Evolutionary conservation across 1,284 basidiomycete species (phyloP).

Genomic region (Pulchroboletus neoregius): DNA sequence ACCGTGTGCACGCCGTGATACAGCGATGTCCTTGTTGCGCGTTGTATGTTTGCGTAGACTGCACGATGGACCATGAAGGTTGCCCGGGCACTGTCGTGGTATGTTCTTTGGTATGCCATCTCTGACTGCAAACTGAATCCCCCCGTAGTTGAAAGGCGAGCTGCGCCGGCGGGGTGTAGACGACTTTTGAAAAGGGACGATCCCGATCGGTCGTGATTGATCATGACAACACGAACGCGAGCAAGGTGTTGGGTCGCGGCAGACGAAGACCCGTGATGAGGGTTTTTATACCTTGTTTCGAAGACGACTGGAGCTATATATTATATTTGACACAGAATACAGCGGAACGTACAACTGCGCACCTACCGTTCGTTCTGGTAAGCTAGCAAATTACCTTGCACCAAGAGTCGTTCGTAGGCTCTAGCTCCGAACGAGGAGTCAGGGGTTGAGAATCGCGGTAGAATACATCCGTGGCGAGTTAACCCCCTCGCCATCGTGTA

Average conservation of each 20-base stretch:
- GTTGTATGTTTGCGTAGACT: constrained; percentile 1
- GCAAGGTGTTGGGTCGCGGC: not conserved
- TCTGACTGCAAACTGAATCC: not conserved
- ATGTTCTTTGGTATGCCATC: not conserved
- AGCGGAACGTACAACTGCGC: not conserved
- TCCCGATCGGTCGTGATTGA: not conserved
- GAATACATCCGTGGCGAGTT: too few relatives aligned
- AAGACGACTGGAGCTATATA: too few relatives aligned
- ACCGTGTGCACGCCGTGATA: not conserved
- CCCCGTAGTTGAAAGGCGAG: not conserved
- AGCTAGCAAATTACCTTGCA: not conserved
- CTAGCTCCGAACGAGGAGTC: too few relatives aligned
- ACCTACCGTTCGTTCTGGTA: not conserved
- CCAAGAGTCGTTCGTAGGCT: too few relatives aligned
- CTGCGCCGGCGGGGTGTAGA: not conserved
- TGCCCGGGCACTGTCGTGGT: constrained; percentile 5
- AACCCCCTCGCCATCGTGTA: too few relatives aligned
- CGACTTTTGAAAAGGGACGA: not conserved
- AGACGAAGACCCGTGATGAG: too few relatives aligned
- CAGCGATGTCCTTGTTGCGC: constrained; percentile 3
- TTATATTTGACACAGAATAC: too few relatives aligned
- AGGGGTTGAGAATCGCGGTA: too few relatives aligned
- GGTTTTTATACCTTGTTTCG: too few relatives aligned
- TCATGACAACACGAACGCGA: not conserved
- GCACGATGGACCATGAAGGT: not conserved